Conservation (phyloP, 2,329 filamentous ascomycete genomes). For the Teratosphaeria zuluensis region DNA sequence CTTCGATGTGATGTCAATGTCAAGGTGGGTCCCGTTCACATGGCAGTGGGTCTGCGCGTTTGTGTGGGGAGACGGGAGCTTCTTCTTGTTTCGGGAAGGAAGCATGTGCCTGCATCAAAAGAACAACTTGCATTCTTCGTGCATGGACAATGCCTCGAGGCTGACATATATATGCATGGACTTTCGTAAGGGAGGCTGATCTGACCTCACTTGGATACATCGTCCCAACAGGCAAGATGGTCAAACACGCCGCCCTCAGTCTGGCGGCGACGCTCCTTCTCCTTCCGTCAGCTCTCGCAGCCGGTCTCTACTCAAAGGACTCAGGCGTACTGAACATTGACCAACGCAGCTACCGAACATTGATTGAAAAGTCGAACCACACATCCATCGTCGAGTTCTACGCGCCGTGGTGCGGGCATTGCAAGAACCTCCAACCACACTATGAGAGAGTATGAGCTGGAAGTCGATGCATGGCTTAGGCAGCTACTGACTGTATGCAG, state of each 20-base stretch:
- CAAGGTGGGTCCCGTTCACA: not conserved
- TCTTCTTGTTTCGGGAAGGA: not conserved
- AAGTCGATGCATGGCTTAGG: not conserved
- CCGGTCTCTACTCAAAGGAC: slow-evolving; percentile 69
- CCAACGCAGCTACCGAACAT: slow-evolving; percentile 64
- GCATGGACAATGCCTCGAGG: not conserved
- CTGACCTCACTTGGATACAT: not conserved
- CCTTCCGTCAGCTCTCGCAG: slow-evolving; percentile 6
- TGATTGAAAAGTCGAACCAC: slow-evolving; percentile 83
- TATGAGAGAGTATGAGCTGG: slow-evolving; percentile 68
- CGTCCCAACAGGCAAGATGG: not conserved
- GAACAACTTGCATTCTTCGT: slow-evolving; percentile 1
- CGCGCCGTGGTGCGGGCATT: slow-evolving; percentile 61
- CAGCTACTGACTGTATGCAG: slow-evolving; percentile 48
- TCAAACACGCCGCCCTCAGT: not conserved
- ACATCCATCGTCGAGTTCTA: slow-evolving; percentile 62
- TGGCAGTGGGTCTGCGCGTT: not conserved
- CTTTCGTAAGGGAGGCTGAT: not conserved
- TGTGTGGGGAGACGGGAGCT: not conserved
- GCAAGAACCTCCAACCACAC: slow-evolving; percentile 75
- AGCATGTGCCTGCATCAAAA: not conserved
- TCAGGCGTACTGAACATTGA: slow-evolving; percentile 80
- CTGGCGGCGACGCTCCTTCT: slow-evolving; percentile 4
- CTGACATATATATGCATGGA: not conserved
- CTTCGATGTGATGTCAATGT: not conserved